Base-by-base conservation (phyloP, 805 yeast genomes). In the Candida oleophila region DNA sequence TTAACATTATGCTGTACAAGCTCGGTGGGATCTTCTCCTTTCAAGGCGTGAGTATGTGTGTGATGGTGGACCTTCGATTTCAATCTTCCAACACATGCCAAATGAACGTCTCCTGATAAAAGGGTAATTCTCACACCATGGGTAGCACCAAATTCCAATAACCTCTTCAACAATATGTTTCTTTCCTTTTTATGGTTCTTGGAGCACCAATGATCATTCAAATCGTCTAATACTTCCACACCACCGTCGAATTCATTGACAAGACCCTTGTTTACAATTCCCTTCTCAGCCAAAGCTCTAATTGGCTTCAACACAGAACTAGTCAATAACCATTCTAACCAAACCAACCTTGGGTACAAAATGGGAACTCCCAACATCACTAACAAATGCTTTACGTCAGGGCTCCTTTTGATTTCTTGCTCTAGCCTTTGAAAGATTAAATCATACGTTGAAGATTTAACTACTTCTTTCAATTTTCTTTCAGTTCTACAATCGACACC, bases 151-250 rank as follows among this genome's bases (percentile, higher is more conserved):
- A 90, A 81, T 38, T 78, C 78, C 51, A 83, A 81, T 40, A 92
- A 69, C 50, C 71, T 71, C 35, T 72, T 74, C 51, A 91, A 68
- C 35, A 92, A 72, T 53, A 62, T 60, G 64, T 92, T 92, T 50
- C 99, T 78, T 67, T 92, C 99, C 42, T 66, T 65, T 63, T 92
- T 94, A 68, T 92, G 99, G 62, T 84, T 79, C 49, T 76, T 76
- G 3, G 96, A 85, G 64, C 97, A 90, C 99, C 99, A 92, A 68
- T 92, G 98, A 62, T 92, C 99, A 60, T 90, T 85, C 65, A 94
- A 74, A 63, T 92, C 98, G 61, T 94, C 98, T 54, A 94, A 75
- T 14, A 92, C 80, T 66, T 92, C 98, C 4, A 92, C 83, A 36
- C 86, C 81, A 1, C 97, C 97, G 61, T 91, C 97, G 59, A 91